These are phyloP conservation scores for Circinella minor DNA, from an alignment of 371 early-diverging fungal genomes.

Conservation along the genomic window DNA sequence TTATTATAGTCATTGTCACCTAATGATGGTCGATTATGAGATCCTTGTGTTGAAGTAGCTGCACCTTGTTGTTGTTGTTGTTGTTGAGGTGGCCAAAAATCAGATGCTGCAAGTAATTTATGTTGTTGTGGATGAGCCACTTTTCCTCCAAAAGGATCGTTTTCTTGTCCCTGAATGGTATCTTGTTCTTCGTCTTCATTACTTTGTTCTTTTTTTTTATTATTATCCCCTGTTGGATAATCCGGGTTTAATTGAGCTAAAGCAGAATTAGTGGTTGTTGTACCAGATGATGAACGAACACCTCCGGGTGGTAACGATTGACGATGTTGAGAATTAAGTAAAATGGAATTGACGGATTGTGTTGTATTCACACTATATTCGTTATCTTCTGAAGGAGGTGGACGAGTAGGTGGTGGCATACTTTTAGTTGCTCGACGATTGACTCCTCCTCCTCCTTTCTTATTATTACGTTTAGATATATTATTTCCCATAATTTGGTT, in stretches of 20 bases:
- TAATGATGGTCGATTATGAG: background rate
- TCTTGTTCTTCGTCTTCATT: constrained; percentile 25
- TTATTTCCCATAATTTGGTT: constrained; percentile 21
- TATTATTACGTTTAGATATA: constrained; percentile 21
- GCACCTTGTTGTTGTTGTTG: background rate
- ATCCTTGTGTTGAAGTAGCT: no score
- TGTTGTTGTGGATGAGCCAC: constrained; percentile 46
- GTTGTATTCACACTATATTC: constrained; percentile 53
- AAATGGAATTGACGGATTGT: constrained; percentile 50
- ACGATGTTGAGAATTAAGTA: constrained; percentile 41
- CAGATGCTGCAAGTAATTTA: constrained; percentile 41
- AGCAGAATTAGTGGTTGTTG: constrained; percentile 14
- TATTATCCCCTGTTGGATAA: constrained; percentile 34
- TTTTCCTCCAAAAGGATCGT: constrained; percentile 41
- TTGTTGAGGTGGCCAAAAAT: constrained; percentile 44
- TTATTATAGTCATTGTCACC: constrained; percentile 15
- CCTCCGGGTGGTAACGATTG: constrained; percentile 20
- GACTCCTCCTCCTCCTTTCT: constrained; percentile 14
- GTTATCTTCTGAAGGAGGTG: constrained; percentile 34
- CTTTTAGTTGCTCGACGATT: constrained; percentile 21
- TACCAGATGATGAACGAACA: constrained; percentile 4
- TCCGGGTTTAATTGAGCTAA: constrained; percentile 54
- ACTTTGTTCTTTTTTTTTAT: background rate
- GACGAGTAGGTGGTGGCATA: constrained; percentile 27
- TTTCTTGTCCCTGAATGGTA: constrained; percentile 19